A percentile compares a stretch with the other conserved stretches of the same genome.
Conservation (phyloP, 352 stramenopile species). For the Phytophthora fragariae region DNA sequence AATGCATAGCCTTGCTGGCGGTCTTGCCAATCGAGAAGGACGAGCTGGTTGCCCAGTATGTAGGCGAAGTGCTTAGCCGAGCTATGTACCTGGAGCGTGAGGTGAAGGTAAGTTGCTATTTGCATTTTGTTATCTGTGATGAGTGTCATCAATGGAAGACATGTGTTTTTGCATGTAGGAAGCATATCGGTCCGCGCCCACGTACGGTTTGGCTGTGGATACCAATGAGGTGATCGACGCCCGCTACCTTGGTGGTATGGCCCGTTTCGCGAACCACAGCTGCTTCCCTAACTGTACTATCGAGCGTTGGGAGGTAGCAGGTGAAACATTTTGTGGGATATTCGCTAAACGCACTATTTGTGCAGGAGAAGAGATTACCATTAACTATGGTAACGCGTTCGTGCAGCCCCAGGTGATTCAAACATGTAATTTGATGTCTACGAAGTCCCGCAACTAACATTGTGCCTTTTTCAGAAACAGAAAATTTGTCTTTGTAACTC, state of each 20-base stretch:
- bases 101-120: neutral
- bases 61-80: conserved; percentile 6
- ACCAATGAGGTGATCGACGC: conserved; percentile 16
- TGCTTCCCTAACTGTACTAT: conserved; percentile 8
- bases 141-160: neutral
- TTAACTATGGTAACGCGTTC: neutral
- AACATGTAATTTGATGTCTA: neutral
- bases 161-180: neutral
- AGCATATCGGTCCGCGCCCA: neutral
- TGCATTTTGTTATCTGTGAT: too few species aligned
- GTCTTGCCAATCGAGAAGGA: neutral
- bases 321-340: conserved; percentile 5
- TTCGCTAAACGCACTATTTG: neutral
- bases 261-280: conserved; percentile 16
- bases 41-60: conserved; percentile 5
- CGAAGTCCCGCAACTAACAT: neutral
- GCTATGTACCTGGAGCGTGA: conserved; percentile 6
- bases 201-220: neutral
- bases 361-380: conserved; percentile 1
- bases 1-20: conserved; percentile 4
- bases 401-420: neutral
- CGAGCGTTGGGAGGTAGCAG: conserved; percentile 10
- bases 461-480: neutral
- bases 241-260: neutral
- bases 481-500: too few species aligned